These are phyloP conservation scores for Thielaviopsis populi DNA, from an alignment of 2,329 filamentous ascomycete genomes.

Conservation along the genomic window DNA sequence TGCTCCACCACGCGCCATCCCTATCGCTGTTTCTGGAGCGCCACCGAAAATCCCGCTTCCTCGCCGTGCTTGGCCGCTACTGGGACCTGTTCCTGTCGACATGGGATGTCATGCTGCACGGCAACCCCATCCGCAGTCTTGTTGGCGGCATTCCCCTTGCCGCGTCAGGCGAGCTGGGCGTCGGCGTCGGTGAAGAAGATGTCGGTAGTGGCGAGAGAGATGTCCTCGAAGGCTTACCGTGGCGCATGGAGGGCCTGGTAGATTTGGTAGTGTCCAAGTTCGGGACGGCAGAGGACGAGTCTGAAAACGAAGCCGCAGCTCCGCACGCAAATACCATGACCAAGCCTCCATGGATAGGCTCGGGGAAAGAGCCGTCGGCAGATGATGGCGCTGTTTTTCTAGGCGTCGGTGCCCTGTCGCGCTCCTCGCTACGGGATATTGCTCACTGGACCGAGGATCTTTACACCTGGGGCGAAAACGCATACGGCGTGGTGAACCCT, in stretches of 20 bases:
- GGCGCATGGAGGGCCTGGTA: slow-evolving; percentile 65
- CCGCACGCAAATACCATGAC: slow-evolving; percentile 13
- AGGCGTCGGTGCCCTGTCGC: slow-evolving; percentile 58
- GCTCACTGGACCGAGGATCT: slow-evolving; percentile 81
- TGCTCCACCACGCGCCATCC: slow-evolving; percentile 71
- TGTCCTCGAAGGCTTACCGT: slow-evolving; percentile 77
- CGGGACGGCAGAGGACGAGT: slow-evolving; percentile 34
- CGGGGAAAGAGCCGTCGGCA: slow-evolving; percentile 48
- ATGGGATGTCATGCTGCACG: slow-evolving; percentile 84
- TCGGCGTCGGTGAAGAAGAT: slow-evolving; percentile 91
- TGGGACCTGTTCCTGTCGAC: slow-evolving; percentile 57
- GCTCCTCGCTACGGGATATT: slow-evolving; percentile 54
- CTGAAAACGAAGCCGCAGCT: slow-evolving; percentile 19
- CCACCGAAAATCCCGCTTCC: slow-evolving; percentile 49
- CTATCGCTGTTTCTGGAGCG: slow-evolving; percentile 51
- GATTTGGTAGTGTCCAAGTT: slow-evolving; percentile 82
- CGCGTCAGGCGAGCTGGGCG: slow-evolving; percentile 76
- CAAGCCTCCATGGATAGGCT: slow-evolving; percentile 52
- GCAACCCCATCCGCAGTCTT: slow-evolving; percentile 67
- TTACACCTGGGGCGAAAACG: slow-evolving; percentile 66
- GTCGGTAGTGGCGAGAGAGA: slow-evolving; percentile 86
- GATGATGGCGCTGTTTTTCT: slow-evolving; percentile 80
- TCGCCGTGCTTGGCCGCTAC: slow-evolving; percentile 57
- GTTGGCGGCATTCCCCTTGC: slow-evolving; percentile 78
- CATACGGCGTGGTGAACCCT: slow-evolving; percentile 64